Base-by-base conservation (phyloP, 179 eudicot genomes). In the Vitellaria paradoxa region DNA sequence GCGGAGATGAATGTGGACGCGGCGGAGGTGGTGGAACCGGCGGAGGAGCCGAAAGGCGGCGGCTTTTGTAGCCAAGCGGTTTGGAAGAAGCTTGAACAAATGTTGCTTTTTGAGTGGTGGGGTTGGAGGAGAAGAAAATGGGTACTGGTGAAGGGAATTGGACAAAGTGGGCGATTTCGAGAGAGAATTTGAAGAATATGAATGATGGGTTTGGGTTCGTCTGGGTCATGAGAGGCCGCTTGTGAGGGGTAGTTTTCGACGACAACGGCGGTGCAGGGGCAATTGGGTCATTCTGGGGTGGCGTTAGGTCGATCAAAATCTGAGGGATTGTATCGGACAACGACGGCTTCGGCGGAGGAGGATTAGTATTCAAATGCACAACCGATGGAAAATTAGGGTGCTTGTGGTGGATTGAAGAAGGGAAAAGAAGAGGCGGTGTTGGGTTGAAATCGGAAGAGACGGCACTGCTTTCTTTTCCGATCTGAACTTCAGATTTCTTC, bases 401-500 rank as follows among this genome's bases (percentile, higher is more conserved):
- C 64, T 88, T 79, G 2, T 72, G 82, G 71, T 61, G 75, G 68
- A 77, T 78, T 59, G 88, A 81, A 11, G 88, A 75, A 12, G 80
- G 80, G 11, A 86, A 42, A 18, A 53, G 17, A 18, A 78, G 57
- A 6, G 81, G 89, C 62, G 95, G 95, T 76, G 83, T 81, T 47
- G 89, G 92, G 67, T 84, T 90, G 81, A 87, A 90, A 90, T 90
- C 97, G 97, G 97, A 91, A 90, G 97, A 92, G 86, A 92, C 76
- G 85, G 88, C 94, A 78, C 82, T 87, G 94, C 92, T 92, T 83
- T 92, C 97, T 90, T 82, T 87, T 85, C 92, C 94, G 94, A 90
- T 92, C 85, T 92, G 97, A 80, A 89, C 84, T 83, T 92, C 93
- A 52, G 93, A 89, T 91, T 92, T 91, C 86, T 92, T 92, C 79